Evolutionary conservation across 306 rosid species (phyloP).

Genomic region (Begonia fuchsioides): DNA sequence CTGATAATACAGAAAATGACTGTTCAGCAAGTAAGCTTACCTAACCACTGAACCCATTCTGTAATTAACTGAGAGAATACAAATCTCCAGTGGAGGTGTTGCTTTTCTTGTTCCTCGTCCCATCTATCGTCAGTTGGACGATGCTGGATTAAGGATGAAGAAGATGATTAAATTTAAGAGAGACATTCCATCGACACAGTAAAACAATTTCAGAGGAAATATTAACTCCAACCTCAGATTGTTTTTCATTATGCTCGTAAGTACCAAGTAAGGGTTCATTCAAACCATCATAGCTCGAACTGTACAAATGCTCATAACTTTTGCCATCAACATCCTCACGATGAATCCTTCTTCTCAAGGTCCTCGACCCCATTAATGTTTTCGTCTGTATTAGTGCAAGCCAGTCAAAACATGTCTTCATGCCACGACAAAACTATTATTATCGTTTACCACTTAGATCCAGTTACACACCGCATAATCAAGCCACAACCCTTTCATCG

Average conservation of each 20-base stretch:
- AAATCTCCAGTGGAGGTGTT: conserved; percentile 68
- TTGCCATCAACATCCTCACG: conserved; percentile 75
- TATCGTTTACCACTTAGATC: too few relatives aligned
- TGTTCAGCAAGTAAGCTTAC: conserved; percentile 23
- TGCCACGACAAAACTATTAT: not conserved
- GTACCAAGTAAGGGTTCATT: conserved; percentile 54
- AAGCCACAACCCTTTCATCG: not conserved
- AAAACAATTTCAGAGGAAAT: not conserved
- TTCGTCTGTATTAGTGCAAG: not conserved
- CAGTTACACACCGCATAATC: too few relatives aligned
- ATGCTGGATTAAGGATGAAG: not conserved
- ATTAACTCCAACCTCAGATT: conserved; percentile 27
- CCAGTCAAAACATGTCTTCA: not conserved
- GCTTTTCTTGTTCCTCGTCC: conserved; percentile 68
- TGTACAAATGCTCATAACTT: conserved; percentile 33
- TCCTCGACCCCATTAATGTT: conserved; percentile 42
- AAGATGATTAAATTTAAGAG: conserved; percentile 1
- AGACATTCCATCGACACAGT: not conserved
- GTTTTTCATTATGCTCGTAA: conserved; percentile 21
- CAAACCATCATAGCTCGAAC: conserved; percentile 37
- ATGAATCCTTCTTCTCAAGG: conserved; percentile 73
- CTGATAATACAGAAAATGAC: conserved; percentile 5
- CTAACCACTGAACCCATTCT: conserved; percentile 91
- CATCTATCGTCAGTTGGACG: conserved; percentile 42
- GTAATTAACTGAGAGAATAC: conserved; percentile 65